phyloP scores from a whole-genome alignment of 2,329 filamentous ascomycete genomes.

The Stachybotrys elegans region DNA sequence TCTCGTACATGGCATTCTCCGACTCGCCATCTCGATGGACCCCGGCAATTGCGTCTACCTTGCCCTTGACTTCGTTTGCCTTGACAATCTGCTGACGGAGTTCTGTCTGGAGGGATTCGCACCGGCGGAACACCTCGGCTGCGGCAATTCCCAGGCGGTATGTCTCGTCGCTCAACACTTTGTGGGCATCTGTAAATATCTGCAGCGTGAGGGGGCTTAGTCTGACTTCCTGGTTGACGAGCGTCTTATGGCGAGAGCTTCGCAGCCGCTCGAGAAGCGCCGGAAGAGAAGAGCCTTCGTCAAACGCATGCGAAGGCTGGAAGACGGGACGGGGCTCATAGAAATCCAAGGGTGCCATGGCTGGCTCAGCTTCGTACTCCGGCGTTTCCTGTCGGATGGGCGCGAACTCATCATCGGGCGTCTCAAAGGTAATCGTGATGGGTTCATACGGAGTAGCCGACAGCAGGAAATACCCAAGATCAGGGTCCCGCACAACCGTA shows the following conservation, averaged over 20 bases:
- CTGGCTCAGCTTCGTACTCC: constrained; percentile 33
- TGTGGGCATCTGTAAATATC: constrained; percentile 68
- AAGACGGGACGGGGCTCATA: constrained; percentile 63
- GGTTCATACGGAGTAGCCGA: constrained; percentile 55
- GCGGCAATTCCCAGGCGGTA: constrained; percentile 63
- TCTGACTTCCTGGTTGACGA: constrained; percentile 62
- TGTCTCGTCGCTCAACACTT: constrained; percentile 65
- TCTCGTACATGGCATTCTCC: constrained; percentile 53
- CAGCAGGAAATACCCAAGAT: constrained; percentile 59
- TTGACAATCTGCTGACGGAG: constrained; percentile 62
- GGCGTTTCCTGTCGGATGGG: constrained; percentile 39
- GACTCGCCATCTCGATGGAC: constrained; percentile 42
- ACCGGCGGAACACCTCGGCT: constrained; percentile 67
- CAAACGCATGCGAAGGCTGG: constrained; percentile 57
- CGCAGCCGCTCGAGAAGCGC: constrained; percentile 50
- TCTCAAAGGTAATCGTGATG: constrained; percentile 54
- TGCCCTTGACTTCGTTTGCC: constrained; percentile 58
- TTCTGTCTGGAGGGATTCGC: constrained; percentile 62
- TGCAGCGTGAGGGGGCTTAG: constrained; percentile 67
- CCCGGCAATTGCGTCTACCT: constrained; percentile 58
- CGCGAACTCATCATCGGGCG: constrained; percentile 46
- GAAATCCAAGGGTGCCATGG: constrained; percentile 42
- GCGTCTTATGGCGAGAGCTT: constrained; percentile 54
- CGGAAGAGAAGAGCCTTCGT: constrained; percentile 51
- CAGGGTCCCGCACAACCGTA: constrained; percentile 52